Evolutionary conservation across 2,329 filamentous ascomycete genomes (phyloP).

Genomic region (Exophiala sp.): DNA sequence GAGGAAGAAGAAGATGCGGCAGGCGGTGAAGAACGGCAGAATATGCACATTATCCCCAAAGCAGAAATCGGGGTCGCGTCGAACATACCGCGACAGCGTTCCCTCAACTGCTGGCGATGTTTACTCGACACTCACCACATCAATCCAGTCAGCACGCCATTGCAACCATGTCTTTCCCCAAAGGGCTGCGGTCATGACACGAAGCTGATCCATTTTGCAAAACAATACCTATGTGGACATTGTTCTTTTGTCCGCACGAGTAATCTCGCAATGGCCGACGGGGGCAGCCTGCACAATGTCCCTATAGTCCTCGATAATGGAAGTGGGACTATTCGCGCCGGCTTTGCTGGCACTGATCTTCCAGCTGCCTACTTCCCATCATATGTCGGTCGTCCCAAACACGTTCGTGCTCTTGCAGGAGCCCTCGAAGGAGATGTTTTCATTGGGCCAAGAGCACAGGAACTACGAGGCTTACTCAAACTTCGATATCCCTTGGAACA

Average conservation of each 20-base stretch:
- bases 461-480: slow-evolving; percentile 87
- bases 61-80: slow-evolving; percentile 1
- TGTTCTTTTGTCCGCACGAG: background rate
- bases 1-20: background rate
- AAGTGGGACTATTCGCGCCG: slow-evolving; percentile 92
- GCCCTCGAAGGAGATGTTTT: slow-evolving; percentile 95
- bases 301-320: slow-evolving; percentile 99
- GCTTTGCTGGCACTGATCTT: slow-evolving; percentile 91
- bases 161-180: slow-evolving; percentile 6
- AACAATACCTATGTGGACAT: background rate
- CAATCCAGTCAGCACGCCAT: background rate
- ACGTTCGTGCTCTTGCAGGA: slow-evolving; percentile 88
- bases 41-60: slow-evolving; percentile 5
- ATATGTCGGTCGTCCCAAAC: slow-evolving; percentile 93
- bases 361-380: slow-evolving; percentile 97
- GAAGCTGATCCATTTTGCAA: background rate
- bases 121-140: background rate
- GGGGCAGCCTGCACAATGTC: slow-evolving; percentile 73
- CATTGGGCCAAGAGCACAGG: slow-evolving; percentile 86
- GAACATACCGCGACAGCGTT: background rate
- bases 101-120: background rate
- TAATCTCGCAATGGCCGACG: slow-evolving; percentile 24
- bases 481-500: slow-evolving; percentile 94
- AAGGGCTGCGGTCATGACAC: background rate
- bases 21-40: slow-evolving; percentile 21